Conservation (phyloP, 2,329 filamentous ascomycete genomes). For the Ilyonectria destructans region DNA sequence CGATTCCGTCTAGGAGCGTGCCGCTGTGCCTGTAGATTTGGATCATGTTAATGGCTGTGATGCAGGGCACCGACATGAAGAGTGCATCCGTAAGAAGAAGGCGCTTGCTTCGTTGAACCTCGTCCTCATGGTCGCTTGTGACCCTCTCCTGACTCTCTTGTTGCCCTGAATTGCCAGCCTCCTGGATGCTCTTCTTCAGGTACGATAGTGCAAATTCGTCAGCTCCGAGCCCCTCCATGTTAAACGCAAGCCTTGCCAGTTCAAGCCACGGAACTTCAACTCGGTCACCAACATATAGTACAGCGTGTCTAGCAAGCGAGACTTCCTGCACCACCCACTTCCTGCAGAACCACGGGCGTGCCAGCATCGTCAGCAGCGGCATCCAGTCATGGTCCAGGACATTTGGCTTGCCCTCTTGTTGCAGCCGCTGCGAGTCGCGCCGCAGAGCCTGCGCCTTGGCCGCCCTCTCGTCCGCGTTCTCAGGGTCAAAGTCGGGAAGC, state of each 20-base stretch:
- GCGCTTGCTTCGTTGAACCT: neutral
- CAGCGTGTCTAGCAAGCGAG: neutral
- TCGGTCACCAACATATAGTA: neutral
- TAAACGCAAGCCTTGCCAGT: neutral
- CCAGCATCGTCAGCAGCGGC: neutral
- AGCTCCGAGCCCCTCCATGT: neutral
- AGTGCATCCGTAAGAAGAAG: neutral
- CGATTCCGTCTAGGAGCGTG: neutral
- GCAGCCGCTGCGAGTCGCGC: neutral
- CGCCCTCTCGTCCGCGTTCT: neutral
- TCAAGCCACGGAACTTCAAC: neutral
- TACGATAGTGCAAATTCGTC: neutral
- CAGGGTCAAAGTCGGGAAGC: neutral
- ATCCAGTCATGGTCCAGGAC: slow-evolving; percentile 3
- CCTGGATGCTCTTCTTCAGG: neutral
- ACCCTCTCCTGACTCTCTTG: neutral
- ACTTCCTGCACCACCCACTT: slow-evolving; percentile 10
- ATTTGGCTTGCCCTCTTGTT: neutral
- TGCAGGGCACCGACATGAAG: neutral
- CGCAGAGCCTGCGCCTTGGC: neutral
- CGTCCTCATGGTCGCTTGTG: neutral
- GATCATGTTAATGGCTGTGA: neutral
- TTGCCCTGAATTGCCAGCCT: neutral
- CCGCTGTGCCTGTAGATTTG: neutral
- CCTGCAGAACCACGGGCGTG: slow-evolving; percentile 1